A percentile compares a stretch with the other conserved stretches of the same genome.
phyloP scores from a whole-genome alignment of 805 yeast species.

The Zygoascus ofunaensis region DNA sequence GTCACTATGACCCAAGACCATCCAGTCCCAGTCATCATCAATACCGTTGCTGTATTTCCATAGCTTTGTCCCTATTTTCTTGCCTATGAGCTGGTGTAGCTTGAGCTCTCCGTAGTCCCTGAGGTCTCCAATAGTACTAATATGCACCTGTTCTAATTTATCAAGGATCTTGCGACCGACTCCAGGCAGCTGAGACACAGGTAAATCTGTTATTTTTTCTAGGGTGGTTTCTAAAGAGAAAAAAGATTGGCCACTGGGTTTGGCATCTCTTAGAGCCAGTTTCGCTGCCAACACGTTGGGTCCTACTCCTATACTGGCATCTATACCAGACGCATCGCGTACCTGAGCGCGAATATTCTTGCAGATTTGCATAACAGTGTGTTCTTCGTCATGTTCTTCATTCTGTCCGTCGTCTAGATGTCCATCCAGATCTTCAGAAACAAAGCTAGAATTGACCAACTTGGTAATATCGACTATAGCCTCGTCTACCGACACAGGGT shows the following conservation, averaged over 20 bases:
- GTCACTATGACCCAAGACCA: constrained; percentile 37
- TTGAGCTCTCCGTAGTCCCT: constrained; percentile 27
- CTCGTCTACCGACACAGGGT: constrained; percentile 89
- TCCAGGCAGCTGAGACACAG: constrained; percentile 36
- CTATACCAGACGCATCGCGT: constrained; percentile 41
- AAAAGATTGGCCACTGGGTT: constrained; percentile 60
- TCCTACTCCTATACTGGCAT: constrained; percentile 76
- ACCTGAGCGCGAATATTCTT: constrained; percentile 35
- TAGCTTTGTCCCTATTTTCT: constrained; percentile 59
- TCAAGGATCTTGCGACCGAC: constrained; percentile 34
- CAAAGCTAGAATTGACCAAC: constrained; percentile 6
- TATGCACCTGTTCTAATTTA: constrained; percentile 34
- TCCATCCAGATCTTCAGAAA: neutral
- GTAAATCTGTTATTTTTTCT: constrained; percentile 32
- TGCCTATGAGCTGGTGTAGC: constrained; percentile 49
- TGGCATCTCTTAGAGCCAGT: constrained; percentile 61
- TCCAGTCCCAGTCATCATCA: constrained; percentile 41
- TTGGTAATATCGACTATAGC: constrained; percentile 63
- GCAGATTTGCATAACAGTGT: constrained; percentile 13
- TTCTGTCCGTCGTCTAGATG: constrained; percentile 15
- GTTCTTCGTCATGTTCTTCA: constrained; percentile 21
- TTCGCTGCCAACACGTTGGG: constrained; percentile 69
- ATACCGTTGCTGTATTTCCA: constrained; percentile 53
- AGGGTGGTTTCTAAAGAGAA: constrained; percentile 28
- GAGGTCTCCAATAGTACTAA: constrained; percentile 35